Base-by-base conservation (phyloP, 768 basidiomycete species). In the Mycena floridula region DNA sequence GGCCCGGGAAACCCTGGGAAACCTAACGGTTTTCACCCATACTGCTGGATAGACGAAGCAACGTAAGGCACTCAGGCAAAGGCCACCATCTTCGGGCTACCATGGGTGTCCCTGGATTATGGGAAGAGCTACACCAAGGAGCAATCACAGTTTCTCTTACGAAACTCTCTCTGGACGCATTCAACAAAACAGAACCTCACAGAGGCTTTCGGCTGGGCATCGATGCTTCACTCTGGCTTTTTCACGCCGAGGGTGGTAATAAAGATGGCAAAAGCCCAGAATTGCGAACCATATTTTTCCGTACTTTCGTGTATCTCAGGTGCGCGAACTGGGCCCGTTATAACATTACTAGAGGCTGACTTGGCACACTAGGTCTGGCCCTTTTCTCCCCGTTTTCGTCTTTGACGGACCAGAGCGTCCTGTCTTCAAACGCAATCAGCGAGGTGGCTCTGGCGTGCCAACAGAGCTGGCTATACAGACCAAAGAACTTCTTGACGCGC, bases 401-500 rank as follows among this genome's bases (percentile, higher is more conserved):
- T 96, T 95, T 57, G 91, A 96, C 62, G 92, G 92, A 0, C 87
- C 88, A 0, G 77, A 82, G 48, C 77, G 93, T 48, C 92, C 92
- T 3, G 76, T 77, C 18, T 61, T 85, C 51, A 96, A 96, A 65
- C 75, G 87, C 26, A 83, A 82, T 2, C 87, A 87, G 64, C n/a
- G n/a, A n/a, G 74, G 76, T 28, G 77, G 87, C 24, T 75, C 77
- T 28, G 76, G 74, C 32, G 73, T 75, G 6, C 67, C 60, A 36
- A 76, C 82, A 53, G 82, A 80, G 66, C 72, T 89, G 37, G 77
- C 79, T 6, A 76, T 79, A 26, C 83, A 83, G 3, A 86, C 86
- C 82, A 85, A 87, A 61, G 72, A 74, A 16, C 84, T 89, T 37
- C 81, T 88, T 2, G 79, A 85, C 36, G 81, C 85, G 0, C 88